Conservation (phyloP, 768 basidiomycete species). For the Pleurotus eryngii region DNA sequence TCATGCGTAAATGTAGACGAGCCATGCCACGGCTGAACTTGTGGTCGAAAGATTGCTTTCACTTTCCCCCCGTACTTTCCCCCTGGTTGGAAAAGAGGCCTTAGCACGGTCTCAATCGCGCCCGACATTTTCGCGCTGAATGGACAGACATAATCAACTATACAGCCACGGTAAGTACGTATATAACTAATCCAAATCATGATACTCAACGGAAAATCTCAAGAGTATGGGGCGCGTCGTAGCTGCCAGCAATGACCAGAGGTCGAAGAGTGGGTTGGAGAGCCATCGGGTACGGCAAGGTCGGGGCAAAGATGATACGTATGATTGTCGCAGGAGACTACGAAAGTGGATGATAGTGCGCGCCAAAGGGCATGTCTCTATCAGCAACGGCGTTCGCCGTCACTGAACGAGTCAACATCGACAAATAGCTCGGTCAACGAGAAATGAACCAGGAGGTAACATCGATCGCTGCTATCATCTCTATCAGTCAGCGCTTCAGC, state of each 20-base stretch:
- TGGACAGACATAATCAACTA: slow-evolving; percentile 88
- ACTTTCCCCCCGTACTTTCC: slow-evolving; percentile 73
- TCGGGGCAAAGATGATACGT: no score
- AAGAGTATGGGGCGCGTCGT: slow-evolving; percentile 68
- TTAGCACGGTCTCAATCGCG: slow-evolving; percentile 57
- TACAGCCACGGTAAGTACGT: background rate
- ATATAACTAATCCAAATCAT: background rate
- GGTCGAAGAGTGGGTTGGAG: slow-evolving; percentile 72
- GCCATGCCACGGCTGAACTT: slow-evolving; percentile 80
- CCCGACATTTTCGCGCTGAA: slow-evolving; percentile 65
- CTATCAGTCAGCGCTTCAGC: no score
- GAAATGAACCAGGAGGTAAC: no score
- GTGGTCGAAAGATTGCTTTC: slow-evolving; percentile 64
- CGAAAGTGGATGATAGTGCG: no score
- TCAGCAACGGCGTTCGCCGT: no score
- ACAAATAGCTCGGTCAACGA: no score
- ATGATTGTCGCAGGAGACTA: no score
- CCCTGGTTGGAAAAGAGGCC: slow-evolving; percentile 51
- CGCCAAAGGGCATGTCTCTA: no score
- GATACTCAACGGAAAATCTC: slow-evolving; percentile 61
- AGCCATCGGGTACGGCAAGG: slow-evolving; percentile 49
- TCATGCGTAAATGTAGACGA: slow-evolving; percentile 78
- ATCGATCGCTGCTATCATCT: no score
- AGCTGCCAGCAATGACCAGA: slow-evolving; percentile 56
- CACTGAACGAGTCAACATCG: no score